These are phyloP conservation scores for Macrophomina pseudophaseolina DNA, from an alignment of 2,329 filamentous ascomycete genomes.

Conservation along the genomic window DNA sequence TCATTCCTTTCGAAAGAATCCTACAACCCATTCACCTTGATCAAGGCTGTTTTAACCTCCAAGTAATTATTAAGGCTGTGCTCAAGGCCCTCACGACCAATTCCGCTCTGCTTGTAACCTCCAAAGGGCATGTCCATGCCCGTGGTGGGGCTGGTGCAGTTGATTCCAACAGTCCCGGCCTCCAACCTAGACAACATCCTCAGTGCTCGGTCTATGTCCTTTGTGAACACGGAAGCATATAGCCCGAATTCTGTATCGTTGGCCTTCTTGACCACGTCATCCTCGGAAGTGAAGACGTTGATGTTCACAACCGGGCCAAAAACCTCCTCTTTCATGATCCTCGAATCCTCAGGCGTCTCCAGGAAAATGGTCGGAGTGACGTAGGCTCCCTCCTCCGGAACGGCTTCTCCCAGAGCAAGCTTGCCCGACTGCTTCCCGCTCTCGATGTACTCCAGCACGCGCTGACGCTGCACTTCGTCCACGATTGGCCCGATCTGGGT, in stretches of 20 bases:
- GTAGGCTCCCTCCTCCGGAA: constrained; percentile 36
- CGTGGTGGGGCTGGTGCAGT: constrained; percentile 44
- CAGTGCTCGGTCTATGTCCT: constrained; percentile 44
- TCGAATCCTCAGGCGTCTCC: constrained; percentile 48
- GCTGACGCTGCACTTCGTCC: constrained; percentile 34
- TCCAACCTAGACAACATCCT: constrained; percentile 49
- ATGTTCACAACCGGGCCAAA: constrained; percentile 47
- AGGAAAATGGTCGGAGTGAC: constrained; percentile 53
- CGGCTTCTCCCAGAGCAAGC: constrained; percentile 38
- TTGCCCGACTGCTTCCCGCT: constrained; percentile 49
- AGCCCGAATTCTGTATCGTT: constrained; percentile 48
- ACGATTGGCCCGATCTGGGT: constrained; percentile 36
- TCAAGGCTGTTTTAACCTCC: constrained; percentile 43
- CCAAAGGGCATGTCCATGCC: constrained; percentile 48
- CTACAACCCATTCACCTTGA: constrained; percentile 31
- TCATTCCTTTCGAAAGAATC: neutral
- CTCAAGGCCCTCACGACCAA: constrained; percentile 42
- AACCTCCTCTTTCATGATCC: constrained; percentile 44
- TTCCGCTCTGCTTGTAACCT: constrained; percentile 46
- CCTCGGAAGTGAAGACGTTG: constrained; percentile 43
- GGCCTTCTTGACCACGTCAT: constrained; percentile 42
- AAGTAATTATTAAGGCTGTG: constrained; percentile 40
- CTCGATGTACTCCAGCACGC: constrained; percentile 34
- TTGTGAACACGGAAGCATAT: constrained; percentile 45
- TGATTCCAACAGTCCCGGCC: constrained; percentile 48